Base-by-base conservation (phyloP, 108 stramenopile genomes). In the Cyclotella cryptica region DNA sequence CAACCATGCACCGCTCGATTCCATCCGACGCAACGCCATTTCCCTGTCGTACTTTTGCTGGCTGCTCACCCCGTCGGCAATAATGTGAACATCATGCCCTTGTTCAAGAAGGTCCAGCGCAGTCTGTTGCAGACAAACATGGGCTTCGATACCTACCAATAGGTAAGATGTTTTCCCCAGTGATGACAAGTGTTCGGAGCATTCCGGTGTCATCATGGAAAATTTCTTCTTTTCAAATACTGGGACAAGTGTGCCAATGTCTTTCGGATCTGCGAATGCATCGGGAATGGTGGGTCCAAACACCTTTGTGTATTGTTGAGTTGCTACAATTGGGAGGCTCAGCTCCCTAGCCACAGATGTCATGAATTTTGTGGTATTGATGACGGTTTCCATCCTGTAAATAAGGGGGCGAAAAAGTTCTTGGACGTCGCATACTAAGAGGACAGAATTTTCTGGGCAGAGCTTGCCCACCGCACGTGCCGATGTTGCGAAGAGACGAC, bases 231-330 rank as follows among this genome's bases (percentile, higher is more conserved):
- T 99, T 76, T 96, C 95, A 78, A 97, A 98, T 6, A 82, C 72
- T 9, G 80, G 80, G 24, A 70, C 74, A 7, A 73, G 66, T 19
- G 69, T 66, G 43, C 61, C 80, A 26, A 88, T 40, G 47, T 88
- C 87, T 29, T 59, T 66, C n/a, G 86, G 80, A 71, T 87, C 76
- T 11, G 88, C 85, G 75, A 93, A 87, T 27, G 83, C 80, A 12
- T 95, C 92, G 21, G 80, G 28, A 17, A 95, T 83, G 8, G 97
- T 97, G 18, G 81, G 71, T 1, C 96, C 95, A 81, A 97, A 96
- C 9, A 97, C 98, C 71, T 98, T 98, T 15, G 95, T 94, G 75
- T 98, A 97, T 78, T 99, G 99, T 69, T 99, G 96, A 9, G 98
- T 98, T 28, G 81, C 86, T n/a, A 98, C 85, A 40, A 92, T 79